Percentiles rank a stretch among this genome's conserved stretches.
phyloP scores from a whole-genome alignment of 1,284 basidiomycete species.

The Trametes polyzona region DNA sequence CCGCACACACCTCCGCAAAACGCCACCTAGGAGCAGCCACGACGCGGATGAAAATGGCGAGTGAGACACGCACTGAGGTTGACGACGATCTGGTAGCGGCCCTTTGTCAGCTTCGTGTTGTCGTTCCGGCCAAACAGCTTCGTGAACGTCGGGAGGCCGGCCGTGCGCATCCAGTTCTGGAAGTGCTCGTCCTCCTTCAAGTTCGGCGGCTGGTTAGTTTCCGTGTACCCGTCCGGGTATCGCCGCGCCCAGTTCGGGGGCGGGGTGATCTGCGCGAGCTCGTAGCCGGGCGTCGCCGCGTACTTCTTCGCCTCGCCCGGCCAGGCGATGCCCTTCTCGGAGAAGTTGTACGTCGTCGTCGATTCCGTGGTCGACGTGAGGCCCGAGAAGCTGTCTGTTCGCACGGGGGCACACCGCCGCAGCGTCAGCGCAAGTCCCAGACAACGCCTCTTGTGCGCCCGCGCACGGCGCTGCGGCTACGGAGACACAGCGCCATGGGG shows the following conservation, averaged over 20 bases:
- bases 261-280: conserved; percentile 71
- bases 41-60: not conserved
- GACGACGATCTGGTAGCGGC: conserved; percentile 79
- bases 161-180: conserved; percentile 99
- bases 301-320: conserved; percentile 94
- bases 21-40: not conserved
- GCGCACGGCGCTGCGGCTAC: no score
- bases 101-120: conserved; percentile 68
- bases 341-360: conserved; percentile 73
- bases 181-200: conserved; percentile 88
- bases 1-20: not conserved
- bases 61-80: conserved; percentile 76
- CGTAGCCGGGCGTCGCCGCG: conserved; percentile 60
- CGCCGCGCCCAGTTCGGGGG: conserved; percentile 89
- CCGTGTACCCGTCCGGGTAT: conserved; percentile 80
- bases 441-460: no score
- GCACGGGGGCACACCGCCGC: no score
- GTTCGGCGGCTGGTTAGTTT: conserved; percentile 72
- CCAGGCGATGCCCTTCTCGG: conserved; percentile 89
- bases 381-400: conserved; percentile 80
- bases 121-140: conserved; percentile 96
- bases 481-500: not conserved
- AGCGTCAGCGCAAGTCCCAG: not conserved
- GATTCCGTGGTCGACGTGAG: conserved; percentile 62
- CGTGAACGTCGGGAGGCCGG: conserved; percentile 95